phyloP scores from a whole-genome alignment of 1,139 yeast genomes.

The Hansenula sp. region DNA sequence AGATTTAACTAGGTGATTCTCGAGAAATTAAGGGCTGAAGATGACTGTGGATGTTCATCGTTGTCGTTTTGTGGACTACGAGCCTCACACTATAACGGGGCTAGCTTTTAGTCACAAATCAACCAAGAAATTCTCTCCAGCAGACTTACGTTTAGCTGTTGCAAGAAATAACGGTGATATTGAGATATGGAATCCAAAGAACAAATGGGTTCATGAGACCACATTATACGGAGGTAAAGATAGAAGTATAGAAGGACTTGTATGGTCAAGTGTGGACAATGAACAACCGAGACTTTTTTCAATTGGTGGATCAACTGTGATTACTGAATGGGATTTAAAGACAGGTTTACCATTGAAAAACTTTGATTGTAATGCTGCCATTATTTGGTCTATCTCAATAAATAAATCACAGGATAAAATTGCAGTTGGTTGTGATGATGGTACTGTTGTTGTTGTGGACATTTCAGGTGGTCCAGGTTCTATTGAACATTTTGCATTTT shows the following conservation, averaged over 20 bases:
- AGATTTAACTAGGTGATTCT: not conserved
- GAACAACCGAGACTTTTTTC: conserved; percentile 71
- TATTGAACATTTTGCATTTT: conserved; percentile 68
- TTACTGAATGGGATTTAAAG: conserved; percentile 88
- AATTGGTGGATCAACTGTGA: conserved; percentile 86
- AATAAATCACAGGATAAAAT: conserved; percentile 58
- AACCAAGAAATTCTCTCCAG: conserved; percentile 45
- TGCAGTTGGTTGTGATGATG: conserved; percentile 95
- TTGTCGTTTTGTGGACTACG: conserved; percentile 87
- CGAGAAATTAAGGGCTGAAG: not conserved
- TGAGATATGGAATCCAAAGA: conserved; percentile 91
- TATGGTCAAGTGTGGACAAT: conserved; percentile 58
- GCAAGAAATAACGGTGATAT: conserved; percentile 95
- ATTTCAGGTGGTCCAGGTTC: conserved; percentile 81
- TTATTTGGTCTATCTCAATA: conserved; percentile 83
- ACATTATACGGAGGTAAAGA: conserved; percentile 78
- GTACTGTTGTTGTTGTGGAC: conserved; percentile 79
- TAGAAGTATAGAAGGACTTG: conserved; percentile 83
- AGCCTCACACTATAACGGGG: conserved; percentile 83
- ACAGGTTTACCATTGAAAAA: conserved; percentile 71
- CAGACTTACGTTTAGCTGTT: conserved; percentile 74
- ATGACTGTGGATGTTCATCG: conserved; percentile 69
- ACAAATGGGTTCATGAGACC: conserved; percentile 51
- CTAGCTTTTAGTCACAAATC: conserved; percentile 75
- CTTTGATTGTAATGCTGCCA: conserved; percentile 90